These are phyloP conservation scores for Fonsecaea multimorphosa DNA, from an alignment of 2,329 filamentous ascomycete genomes.

Conservation along the genomic window DNA sequence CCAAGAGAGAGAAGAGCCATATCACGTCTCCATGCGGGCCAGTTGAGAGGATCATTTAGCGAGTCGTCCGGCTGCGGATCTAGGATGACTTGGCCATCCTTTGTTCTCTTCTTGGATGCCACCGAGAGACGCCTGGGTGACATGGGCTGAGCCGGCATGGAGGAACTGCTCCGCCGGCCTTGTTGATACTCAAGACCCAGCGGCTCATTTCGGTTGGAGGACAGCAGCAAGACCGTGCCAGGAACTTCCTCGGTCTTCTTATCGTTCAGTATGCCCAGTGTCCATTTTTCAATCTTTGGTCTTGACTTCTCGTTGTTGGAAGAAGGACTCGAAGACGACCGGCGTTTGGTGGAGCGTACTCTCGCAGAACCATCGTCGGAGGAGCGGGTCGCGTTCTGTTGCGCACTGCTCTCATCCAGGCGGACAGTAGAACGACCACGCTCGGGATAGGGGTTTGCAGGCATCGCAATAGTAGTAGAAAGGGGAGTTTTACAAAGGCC, in stretches of 20 bases:
- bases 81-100: conserved; percentile 82
- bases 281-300: conserved; percentile 53
- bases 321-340: conserved; percentile 12
- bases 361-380: not conserved
- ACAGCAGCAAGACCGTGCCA: conserved; percentile 68
- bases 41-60: conserved; percentile 89
- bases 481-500: not conserved
- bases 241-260: conserved; percentile 83
- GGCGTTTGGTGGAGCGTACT: conserved; percentile 3
- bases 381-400: not conserved
- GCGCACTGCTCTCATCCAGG: conserved; percentile 14
- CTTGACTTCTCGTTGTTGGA: conserved; percentile 21
- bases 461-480: conserved; percentile 8
- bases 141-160: conserved; percentile 53
- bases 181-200: conserved; percentile 66
- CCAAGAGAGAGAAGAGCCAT: conserved; percentile 79
- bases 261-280: conserved; percentile 83
- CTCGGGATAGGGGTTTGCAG: conserved; percentile 1
- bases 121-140: conserved; percentile 45
- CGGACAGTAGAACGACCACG: conserved; percentile 16
- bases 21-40: conserved; percentile 82
- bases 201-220: conserved; percentile 67
- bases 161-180: conserved; percentile 56
- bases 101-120: conserved; percentile 72
- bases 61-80: conserved; percentile 93